Evolutionary conservation across 1,139 yeast genomes (phyloP).

Genomic region (Saccharomyces pastorianus): DNA sequence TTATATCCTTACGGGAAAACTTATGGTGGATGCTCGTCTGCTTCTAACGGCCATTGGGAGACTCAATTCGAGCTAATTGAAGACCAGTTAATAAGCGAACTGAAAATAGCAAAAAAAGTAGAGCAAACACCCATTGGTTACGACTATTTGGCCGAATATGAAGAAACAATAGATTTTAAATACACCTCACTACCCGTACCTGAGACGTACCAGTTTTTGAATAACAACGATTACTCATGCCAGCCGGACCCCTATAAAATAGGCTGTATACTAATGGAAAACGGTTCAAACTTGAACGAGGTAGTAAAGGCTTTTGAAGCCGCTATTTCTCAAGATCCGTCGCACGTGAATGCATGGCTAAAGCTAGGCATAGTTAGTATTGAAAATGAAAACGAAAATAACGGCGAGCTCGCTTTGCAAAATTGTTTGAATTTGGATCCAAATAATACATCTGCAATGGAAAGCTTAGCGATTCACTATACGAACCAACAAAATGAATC

Average conservation of each 20-base stretch:
- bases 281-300: constrained; percentile 90
- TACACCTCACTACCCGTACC: background rate
- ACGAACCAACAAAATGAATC: constrained; percentile 95
- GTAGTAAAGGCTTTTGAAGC: constrained; percentile 97
- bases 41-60: background rate
- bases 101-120: background rate
- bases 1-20: background rate
- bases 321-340: constrained; percentile 73
- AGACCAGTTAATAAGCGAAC: background rate
- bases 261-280: constrained; percentile 86
- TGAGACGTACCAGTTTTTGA: constrained; percentile 55
- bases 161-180: background rate
- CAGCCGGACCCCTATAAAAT: constrained; percentile 82
- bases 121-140: background rate
- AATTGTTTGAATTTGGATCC: constrained; percentile 78
- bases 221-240: constrained; percentile 67
- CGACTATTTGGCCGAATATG: background rate
- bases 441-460: constrained; percentile 66
- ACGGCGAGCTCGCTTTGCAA: constrained; percentile 87
- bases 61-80: background rate
- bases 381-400: constrained; percentile 91
- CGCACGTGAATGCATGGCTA: constrained; percentile 87
- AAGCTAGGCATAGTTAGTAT: constrained; percentile 90
- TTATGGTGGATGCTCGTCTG: background rate
- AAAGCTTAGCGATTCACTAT: constrained; percentile 87